phyloP scores from a whole-genome alignment of 2,329 filamentous ascomycete genomes.

The Neodidymelliopsis sp. region DNA sequence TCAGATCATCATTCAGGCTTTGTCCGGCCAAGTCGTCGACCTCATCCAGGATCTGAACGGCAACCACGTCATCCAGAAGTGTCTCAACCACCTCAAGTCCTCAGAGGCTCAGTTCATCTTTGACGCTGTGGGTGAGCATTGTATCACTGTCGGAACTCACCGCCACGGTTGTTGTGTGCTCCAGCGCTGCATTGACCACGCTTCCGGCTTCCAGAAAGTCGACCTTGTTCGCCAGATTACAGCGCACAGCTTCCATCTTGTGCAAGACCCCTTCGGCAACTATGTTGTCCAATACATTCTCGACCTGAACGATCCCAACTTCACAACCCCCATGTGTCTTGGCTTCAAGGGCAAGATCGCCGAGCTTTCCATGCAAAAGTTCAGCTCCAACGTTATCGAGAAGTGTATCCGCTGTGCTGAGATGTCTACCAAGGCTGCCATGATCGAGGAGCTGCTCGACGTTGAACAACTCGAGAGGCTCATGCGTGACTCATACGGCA shows the following conservation, averaged over 20 bases:
- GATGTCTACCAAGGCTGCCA: constrained; percentile 74
- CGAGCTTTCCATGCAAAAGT: constrained; percentile 90
- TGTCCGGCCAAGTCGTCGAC: constrained; percentile 85
- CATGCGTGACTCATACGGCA: constrained; percentile 90
- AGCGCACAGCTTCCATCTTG: constrained; percentile 82
- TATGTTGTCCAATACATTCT: constrained; percentile 99
- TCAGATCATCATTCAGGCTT: constrained; percentile 83
- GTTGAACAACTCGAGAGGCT: constrained; percentile 84
- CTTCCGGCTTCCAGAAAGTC: constrained; percentile 85
- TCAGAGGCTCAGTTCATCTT: constrained; percentile 95
- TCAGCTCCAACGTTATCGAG: constrained; percentile 98
- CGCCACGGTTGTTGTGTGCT: constrained; percentile 97
- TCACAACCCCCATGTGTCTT: constrained; percentile 86
- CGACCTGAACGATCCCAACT: constrained; percentile 84
- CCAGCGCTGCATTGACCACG: constrained; percentile 97
- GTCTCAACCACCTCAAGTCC: constrained; percentile 88
- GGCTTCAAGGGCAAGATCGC: constrained; percentile 78
- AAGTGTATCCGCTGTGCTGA: constrained; percentile 86
- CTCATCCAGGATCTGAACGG: constrained; percentile 97
- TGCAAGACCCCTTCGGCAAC: constrained; percentile 97
- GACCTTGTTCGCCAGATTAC: constrained; percentile 89
- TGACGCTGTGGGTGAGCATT: constrained; percentile 85
- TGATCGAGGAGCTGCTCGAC: constrained; percentile 82
- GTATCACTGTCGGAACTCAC: constrained; percentile 91
- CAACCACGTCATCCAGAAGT: constrained; percentile 99